phyloP scores from a whole-genome alignment of 73 alveolate genomes.

The Paraurostyla sp. region DNA sequence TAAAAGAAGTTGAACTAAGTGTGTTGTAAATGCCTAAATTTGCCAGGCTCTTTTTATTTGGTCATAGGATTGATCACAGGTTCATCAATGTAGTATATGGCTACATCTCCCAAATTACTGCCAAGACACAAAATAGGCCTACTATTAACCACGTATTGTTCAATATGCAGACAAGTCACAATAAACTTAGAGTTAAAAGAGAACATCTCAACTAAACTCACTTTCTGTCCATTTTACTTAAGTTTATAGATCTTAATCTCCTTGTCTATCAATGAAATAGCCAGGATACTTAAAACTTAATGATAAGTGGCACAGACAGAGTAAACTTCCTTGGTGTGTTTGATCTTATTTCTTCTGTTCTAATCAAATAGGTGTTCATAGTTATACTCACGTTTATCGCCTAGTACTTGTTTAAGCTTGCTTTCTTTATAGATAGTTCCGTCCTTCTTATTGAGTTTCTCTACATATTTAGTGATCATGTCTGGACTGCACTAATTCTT shows the following conservation, averaged over 20 bases:
- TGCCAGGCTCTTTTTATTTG: background rate
- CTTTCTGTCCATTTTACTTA: conserved; percentile 65
- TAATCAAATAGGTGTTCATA: conserved; percentile 37
- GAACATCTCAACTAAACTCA: conserved; percentile 3
- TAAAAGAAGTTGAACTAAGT: conserved; percentile 23
- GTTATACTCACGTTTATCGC: conserved; percentile 46
- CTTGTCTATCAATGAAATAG: conserved; percentile 68
- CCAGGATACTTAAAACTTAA: conserved; percentile 44
- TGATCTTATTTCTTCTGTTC: conserved; percentile 52
- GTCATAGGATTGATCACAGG: conserved; percentile 26
- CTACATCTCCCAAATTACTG: conserved; percentile 55
- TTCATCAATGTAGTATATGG: conserved; percentile 67
- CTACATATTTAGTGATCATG: conserved; percentile 34
- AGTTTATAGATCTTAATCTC: conserved; percentile 63
- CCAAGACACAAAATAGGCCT: conserved; percentile 68
- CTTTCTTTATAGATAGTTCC: background rate
- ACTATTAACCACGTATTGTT: conserved; percentile 57
- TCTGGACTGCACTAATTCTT: conserved; percentile 19
- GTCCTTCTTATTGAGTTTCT: conserved; percentile 5
- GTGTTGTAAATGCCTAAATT: conserved; percentile 18
- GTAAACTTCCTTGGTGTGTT: conserved; percentile 61
- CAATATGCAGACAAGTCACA: conserved; percentile 56
- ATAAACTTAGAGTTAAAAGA: conserved; percentile 8
- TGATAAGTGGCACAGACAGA: conserved; percentile 68
- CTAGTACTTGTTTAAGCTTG: conserved; percentile 5